Conservation (phyloP, 805 yeast species). For the Candida railenensis region DNA sequence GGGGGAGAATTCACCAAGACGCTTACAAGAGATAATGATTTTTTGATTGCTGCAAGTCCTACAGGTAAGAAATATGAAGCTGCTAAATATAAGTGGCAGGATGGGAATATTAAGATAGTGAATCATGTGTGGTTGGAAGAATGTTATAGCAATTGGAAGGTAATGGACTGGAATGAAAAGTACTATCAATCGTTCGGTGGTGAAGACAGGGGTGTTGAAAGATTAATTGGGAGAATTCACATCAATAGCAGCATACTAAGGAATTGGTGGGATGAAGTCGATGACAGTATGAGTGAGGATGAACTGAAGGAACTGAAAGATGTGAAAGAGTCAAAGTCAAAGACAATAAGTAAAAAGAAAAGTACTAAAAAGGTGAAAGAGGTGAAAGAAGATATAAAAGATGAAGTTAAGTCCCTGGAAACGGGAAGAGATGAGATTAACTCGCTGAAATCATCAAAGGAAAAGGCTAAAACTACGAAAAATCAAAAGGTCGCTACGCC, state of each 20-base stretch:
- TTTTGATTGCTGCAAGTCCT: conserved; percentile 65
- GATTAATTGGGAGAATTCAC: conserved; percentile 53
- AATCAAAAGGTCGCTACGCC: neutral
- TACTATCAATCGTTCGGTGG: conserved; percentile 43
- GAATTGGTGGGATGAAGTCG: conserved; percentile 34
- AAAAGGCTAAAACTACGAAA: neutral
- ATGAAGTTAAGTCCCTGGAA: neutral
- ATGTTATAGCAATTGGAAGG: conserved; percentile 59
- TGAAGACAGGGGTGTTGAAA: conserved; percentile 36
- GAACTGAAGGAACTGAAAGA: conserved; percentile 8
- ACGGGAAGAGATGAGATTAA: no score
- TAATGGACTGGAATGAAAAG: conserved; percentile 43
- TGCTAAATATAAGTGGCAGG: conserved; percentile 59
- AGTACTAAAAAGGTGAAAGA: neutral
- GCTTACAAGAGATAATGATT: conserved; percentile 64
- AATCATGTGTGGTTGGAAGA: conserved; percentile 92
- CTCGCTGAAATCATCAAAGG: neutral
- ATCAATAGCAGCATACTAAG: conserved; percentile 42
- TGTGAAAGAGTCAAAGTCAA: conserved; percentile 17
- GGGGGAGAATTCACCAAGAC: conserved; percentile 80
- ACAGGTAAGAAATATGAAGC: conserved; percentile 75
- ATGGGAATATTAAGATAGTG: conserved; percentile 46
- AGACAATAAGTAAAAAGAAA: conserved; percentile 10
- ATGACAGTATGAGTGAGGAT: conserved; percentile 28
- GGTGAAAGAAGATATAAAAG: no score